Percentiles rank a stretch among this genome's conserved stretches.
Evolutionary conservation across 345 rosid species (phyloP).

Genomic region (Melastoma malabathricum): DNA sequence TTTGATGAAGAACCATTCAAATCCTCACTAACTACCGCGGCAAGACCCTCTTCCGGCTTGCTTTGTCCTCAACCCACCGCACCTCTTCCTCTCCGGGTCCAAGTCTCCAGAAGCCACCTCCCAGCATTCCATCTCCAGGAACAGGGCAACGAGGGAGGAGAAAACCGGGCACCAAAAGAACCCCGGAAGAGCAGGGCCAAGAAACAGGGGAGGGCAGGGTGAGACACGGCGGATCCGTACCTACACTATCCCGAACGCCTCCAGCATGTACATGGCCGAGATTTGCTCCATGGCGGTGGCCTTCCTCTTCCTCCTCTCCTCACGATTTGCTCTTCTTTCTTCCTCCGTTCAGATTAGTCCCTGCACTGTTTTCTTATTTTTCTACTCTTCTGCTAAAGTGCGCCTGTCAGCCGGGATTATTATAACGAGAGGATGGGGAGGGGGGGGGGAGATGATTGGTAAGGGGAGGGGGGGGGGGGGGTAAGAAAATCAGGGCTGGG

Average conservation of each 20-base stretch:
- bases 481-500: no score
- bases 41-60: constrained; percentile 49
- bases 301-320: not conserved
- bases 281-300: constrained; percentile 13
- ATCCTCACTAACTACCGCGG: constrained; percentile 31
- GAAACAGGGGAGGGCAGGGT: not conserved
- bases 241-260: constrained; percentile 15
- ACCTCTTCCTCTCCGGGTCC: constrained; percentile 42
- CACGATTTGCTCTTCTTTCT: not conserved
- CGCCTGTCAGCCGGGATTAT: constrained; percentile 9
- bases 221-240: not conserved
- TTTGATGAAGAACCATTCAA: not conserved
- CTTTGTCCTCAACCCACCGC: constrained; percentile 35
- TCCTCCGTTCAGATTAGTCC: no score
- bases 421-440: no score
- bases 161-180: not conserved
- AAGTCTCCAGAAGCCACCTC: constrained; percentile 21
- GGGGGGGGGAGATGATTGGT: no score
- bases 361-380: constrained; percentile 3
- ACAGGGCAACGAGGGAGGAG: not conserved
- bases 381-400: constrained; percentile 13
- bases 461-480: no score
- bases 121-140: constrained; percentile 22
- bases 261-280: constrained; percentile 17
- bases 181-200: no score